Evolutionary conservation across 2,329 filamentous ascomycete species (phyloP).

Genomic region (Emericellopsis atlantica): DNA sequence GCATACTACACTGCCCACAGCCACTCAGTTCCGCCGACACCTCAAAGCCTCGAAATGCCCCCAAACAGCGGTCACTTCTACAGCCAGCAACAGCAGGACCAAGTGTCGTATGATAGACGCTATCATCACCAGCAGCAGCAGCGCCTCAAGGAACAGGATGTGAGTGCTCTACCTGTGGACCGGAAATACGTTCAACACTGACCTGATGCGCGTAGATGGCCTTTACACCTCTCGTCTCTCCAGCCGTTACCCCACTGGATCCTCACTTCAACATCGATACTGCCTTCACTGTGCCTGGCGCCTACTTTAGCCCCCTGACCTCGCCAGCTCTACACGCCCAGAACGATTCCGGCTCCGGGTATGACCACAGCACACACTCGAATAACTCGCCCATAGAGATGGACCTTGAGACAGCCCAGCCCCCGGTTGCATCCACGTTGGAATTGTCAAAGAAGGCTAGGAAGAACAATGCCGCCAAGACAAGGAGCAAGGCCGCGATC

Average conservation of each 20-base stretch:
- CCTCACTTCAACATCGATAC: slow-evolving; percentile 50
- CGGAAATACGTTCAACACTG: neutral
- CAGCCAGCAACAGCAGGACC: slow-evolving; percentile 34
- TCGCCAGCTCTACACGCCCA: slow-evolving; percentile 71
- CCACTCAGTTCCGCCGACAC: slow-evolving; percentile 62
- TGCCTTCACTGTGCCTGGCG: slow-evolving; percentile 49
- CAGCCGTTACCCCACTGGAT: slow-evolving; percentile 73
- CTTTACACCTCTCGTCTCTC: slow-evolving; percentile 72
- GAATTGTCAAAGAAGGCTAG: slow-evolving; percentile 39
- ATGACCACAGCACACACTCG: slow-evolving; percentile 30
- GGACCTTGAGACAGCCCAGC: slow-evolving; percentile 32
- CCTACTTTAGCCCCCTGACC: slow-evolving; percentile 74
- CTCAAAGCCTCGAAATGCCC: slow-evolving; percentile 69
- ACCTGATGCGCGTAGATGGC: slow-evolving; percentile 37
- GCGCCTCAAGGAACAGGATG: slow-evolving; percentile 56
- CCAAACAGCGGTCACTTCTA: slow-evolving; percentile 46
- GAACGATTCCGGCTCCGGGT: slow-evolving; percentile 33
- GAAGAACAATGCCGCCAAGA: slow-evolving; percentile 37
- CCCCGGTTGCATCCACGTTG: slow-evolving; percentile 26
- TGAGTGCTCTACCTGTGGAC: slow-evolving; percentile 19
- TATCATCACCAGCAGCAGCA: slow-evolving; percentile 57
- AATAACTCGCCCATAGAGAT: slow-evolving; percentile 46
- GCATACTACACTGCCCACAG: slow-evolving; percentile 42
- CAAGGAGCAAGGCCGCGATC: slow-evolving; percentile 38
- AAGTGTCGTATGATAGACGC: slow-evolving; percentile 40